These are phyloP conservation scores for Xylaria sp. DNA, from an alignment of 2,329 filamentous ascomycete genomes.

Conservation along the genomic window DNA sequence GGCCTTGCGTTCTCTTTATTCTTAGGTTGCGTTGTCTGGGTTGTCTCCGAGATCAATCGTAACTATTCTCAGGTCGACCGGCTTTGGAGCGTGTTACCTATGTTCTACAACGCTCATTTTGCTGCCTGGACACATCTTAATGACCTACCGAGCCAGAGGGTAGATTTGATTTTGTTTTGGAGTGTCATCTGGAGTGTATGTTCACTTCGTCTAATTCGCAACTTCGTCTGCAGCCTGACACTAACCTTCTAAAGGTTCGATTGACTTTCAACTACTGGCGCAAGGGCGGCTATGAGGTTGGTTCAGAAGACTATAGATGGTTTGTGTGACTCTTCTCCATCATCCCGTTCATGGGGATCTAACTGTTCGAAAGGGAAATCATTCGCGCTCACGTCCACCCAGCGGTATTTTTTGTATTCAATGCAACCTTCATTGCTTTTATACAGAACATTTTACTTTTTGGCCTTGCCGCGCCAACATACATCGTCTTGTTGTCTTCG, in stretches of 20 bases:
- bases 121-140: slow-evolving; percentile 82
- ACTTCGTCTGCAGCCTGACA: not conserved
- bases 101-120: slow-evolving; percentile 87
- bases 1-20: slow-evolving; percentile 77
- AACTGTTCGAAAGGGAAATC: slow-evolving; percentile 65
- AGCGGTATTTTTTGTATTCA: slow-evolving; percentile 81
- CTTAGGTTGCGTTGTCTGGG: slow-evolving; percentile 76
- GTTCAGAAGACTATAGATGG: slow-evolving; percentile 96
- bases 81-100: slow-evolving; percentile 88
- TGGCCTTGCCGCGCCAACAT: slow-evolving; percentile 78
- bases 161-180: slow-evolving; percentile 78
- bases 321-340: slow-evolving; percentile 42
- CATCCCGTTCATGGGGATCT: slow-evolving; percentile 29
- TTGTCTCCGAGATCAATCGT: slow-evolving; percentile 83
- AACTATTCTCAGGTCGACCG: slow-evolving; percentile 99
- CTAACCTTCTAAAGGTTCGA: slow-evolving; percentile 64
- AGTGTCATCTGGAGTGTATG: slow-evolving; percentile 83
- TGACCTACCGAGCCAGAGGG: slow-evolving; percentile 73
- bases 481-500: slow-evolving; percentile 79
- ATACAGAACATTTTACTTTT: slow-evolving; percentile 85
- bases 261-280: slow-evolving; percentile 98
- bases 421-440: slow-evolving; percentile 88
- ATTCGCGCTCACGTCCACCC: slow-evolving; percentile 73
- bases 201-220: slow-evolving; percentile 32
- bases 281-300: slow-evolving; percentile 87